A percentile compares a stretch with the other conserved stretches of the same genome.
Conservation (phyloP, 2,329 filamentous ascomycete species). For the Apiospora saccharicola region DNA sequence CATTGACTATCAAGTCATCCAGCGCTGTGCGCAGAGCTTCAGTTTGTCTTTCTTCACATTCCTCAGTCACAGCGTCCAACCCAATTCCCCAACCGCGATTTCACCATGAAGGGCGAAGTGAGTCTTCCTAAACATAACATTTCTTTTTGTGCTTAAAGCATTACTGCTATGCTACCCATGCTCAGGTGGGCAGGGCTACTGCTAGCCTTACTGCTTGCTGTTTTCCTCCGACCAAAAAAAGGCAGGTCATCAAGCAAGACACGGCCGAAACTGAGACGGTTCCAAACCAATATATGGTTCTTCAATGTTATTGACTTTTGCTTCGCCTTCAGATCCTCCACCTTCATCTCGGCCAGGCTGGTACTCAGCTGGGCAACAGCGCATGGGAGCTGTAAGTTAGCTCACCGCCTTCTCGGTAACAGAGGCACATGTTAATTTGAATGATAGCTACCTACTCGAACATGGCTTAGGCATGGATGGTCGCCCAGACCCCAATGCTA, state of each 20-base stretch:
- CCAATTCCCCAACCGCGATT: slow-evolving; percentile 22
- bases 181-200: background rate
- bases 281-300: background rate
- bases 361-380: slow-evolving; percentile 77
- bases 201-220: background rate
- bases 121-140: slow-evolving; percentile 38
- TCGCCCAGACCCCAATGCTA: slow-evolving; percentile 66
- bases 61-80: background rate
- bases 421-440: slow-evolving; percentile 16
- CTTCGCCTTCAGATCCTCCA: slow-evolving; percentile 61
- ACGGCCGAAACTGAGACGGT: background rate
- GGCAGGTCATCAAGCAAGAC: background rate
- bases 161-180: background rate
- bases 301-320: slow-evolving; percentile 24
- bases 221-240: background rate
- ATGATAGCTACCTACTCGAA: slow-evolving; percentile 72
- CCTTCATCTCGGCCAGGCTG: slow-evolving; percentile 72
- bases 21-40: slow-evolving; percentile 31
- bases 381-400: slow-evolving; percentile 76
- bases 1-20: slow-evolving; percentile 20
- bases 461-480: slow-evolving; percentile 73
- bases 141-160: slow-evolving; percentile 28
- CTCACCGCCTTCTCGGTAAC: slow-evolving; percentile 35
- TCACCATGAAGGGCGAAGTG: slow-evolving; percentile 66
- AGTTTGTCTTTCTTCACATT: slow-evolving; percentile 18